Percentiles rank a stretch among this genome's conserved stretches.
These are phyloP conservation scores for Daldinia sp. DNA, from an alignment of 2,329 filamentous ascomycete genomes.

Conservation along the genomic window DNA sequence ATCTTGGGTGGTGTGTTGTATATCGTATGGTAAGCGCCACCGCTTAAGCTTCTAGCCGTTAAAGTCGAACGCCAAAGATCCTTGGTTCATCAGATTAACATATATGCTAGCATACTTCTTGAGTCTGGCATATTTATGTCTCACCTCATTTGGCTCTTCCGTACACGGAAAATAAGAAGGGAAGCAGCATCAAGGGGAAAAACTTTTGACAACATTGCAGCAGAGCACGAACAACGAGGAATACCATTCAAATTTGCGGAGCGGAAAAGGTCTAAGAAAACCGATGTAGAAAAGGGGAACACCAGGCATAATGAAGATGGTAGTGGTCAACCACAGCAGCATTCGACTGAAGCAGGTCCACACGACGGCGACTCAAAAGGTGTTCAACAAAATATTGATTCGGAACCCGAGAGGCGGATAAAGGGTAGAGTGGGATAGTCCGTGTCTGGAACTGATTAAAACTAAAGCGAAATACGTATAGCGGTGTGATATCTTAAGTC, in stretches of 20 bases:
- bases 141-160: slow-evolving; percentile 69
- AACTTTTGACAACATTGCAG: slow-evolving; percentile 66
- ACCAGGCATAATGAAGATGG: neutral
- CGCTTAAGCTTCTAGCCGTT: slow-evolving; percentile 11
- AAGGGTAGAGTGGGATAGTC: neutral
- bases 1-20: slow-evolving; percentile 71
- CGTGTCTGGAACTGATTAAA: slow-evolving; percentile 19
- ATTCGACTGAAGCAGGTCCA: neutral
- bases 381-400: neutral
- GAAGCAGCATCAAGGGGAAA: slow-evolving; percentile 64
- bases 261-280: slow-evolving; percentile 33
- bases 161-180: slow-evolving; percentile 64
- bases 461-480: slow-evolving; percentile 17
- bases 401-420: neutral
- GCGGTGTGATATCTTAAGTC: slow-evolving; percentile 32
- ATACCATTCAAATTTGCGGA: slow-evolving; percentile 55
- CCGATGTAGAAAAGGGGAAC: slow-evolving; percentile 36
- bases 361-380: neutral
- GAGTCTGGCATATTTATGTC: slow-evolving; percentile 71
- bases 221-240: slow-evolving; percentile 52
- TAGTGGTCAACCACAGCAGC: neutral
- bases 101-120: slow-evolving; percentile 60
- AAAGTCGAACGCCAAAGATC: no score
- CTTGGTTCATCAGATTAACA: slow-evolving; percentile 16
- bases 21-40: slow-evolving; percentile 67